phyloP scores from a whole-genome alignment of 2,329 filamentous ascomycete species.

The Kalaharituber pfeilii region DNA sequence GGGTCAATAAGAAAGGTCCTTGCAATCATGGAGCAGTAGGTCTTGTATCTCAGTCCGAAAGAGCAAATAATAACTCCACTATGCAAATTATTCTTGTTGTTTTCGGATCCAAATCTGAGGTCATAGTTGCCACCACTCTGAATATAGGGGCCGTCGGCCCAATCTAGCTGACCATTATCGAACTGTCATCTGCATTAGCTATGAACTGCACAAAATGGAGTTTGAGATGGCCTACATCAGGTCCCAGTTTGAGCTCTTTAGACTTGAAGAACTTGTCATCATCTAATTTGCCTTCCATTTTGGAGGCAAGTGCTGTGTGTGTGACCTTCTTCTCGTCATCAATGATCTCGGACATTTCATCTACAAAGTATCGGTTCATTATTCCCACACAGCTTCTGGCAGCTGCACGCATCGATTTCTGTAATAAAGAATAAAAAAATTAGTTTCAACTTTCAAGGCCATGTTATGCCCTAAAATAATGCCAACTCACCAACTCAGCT shows the following conservation, averaged over 20 bases:
- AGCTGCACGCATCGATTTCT: conserved; percentile 81
- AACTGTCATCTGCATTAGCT: conserved; percentile 32
- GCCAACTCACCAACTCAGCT: conserved; percentile 50
- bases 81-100: conserved; percentile 57
- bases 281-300: conserved; percentile 80
- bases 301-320: conserved; percentile 68
- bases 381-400: conserved; percentile 86
- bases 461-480: conserved; percentile 4
- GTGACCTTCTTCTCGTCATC: conserved; percentile 96
- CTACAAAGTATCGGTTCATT: conserved; percentile 92
- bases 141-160: conserved; percentile 76
- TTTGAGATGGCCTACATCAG: conserved; percentile 35
- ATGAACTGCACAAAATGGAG: conserved; percentile 2
- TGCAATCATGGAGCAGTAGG: conserved; percentile 81
- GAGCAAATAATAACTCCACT: conserved; percentile 86
- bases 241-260: conserved; percentile 60
- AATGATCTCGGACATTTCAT: conserved; percentile 91
- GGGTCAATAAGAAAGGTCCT: conserved; percentile 94
- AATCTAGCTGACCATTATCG: conserved; percentile 76
- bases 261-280: conserved; percentile 85
- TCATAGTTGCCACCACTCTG: conserved; percentile 96
- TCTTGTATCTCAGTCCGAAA: conserved; percentile 85
- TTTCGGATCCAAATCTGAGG: conserved; percentile 63
- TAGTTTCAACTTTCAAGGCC: conserved; percentile 8
- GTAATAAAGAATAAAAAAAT: too few species aligned